These are phyloP conservation scores for Phytophthora idaei DNA, from an alignment of 352 stramenopile genomes.

Conservation along the genomic window DNA sequence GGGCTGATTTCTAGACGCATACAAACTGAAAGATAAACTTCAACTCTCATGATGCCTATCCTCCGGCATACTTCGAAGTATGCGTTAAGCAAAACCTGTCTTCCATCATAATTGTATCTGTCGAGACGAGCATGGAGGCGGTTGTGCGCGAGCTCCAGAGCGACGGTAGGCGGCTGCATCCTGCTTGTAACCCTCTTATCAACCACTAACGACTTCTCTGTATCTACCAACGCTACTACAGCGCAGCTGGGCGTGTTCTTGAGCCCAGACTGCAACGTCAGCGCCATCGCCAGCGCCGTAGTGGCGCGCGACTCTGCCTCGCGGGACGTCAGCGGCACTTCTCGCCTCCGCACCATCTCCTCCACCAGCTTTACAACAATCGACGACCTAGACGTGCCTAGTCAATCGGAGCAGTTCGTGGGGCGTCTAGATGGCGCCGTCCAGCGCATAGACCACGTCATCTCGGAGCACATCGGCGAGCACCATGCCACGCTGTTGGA, in stretches of 20 bases:
- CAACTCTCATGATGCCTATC: slow-evolving; percentile 21
- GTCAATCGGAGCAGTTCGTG: slow-evolving; percentile 80
- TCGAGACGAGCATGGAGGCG: slow-evolving; percentile 51
- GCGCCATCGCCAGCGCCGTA: slow-evolving; percentile 76
- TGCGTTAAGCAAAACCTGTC: slow-evolving; percentile 9
- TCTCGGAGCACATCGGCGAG: slow-evolving; percentile 79
- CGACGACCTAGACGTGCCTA: slow-evolving; percentile 34
- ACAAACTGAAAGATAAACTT: slow-evolving; percentile 38
- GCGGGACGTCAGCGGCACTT: slow-evolving; percentile 25
- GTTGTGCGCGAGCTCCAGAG: slow-evolving; percentile 76
- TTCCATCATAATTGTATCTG: slow-evolving; percentile 34
- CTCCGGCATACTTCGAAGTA: slow-evolving; percentile 2
- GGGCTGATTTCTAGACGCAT: slow-evolving; percentile 24
- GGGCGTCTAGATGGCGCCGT: slow-evolving; percentile 69
- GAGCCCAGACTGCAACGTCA: slow-evolving; percentile 73
- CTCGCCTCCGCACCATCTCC: slow-evolving; percentile 23
- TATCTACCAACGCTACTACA: slow-evolving; percentile 21
- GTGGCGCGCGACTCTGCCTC: slow-evolving; percentile 69
- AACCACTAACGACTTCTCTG: slow-evolving; percentile 9
- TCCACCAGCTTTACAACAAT: slow-evolving; percentile 18
- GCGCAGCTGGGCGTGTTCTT: slow-evolving; percentile 81
- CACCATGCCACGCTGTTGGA: slow-evolving; percentile 73
- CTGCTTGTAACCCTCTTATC: background rate
- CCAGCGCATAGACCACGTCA: slow-evolving; percentile 74
- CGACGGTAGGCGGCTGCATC: slow-evolving; percentile 50